phyloP scores from a whole-genome alignment of 108 stramenopile species.

The Skeletonema tropicum region DNA sequence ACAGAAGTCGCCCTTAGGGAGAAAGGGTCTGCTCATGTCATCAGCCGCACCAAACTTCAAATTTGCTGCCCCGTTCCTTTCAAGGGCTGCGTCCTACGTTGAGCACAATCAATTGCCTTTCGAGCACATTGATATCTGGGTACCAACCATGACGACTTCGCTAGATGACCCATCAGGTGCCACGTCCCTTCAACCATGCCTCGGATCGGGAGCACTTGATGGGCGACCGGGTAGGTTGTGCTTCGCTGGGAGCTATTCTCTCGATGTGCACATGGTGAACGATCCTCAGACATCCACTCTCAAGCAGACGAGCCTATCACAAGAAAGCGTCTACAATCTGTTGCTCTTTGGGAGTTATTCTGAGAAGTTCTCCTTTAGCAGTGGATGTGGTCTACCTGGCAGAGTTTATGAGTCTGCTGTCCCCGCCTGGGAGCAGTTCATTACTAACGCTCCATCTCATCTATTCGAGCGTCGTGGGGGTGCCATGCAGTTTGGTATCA shows the following conservation, averaged over 20 bases:
- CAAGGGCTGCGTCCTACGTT: slow-evolving; percentile 67
- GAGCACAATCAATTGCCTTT: slow-evolving; percentile 75
- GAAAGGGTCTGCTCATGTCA: slow-evolving; percentile 4
- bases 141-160: slow-evolving; percentile 44
- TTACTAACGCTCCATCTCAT: slow-evolving; percentile 62
- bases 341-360: slow-evolving; percentile 80
- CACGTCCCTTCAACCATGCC: neutral
- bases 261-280: slow-evolving; percentile 15
- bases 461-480: slow-evolving; percentile 85
- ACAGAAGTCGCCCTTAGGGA: neutral
- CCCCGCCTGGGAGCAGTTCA: slow-evolving; percentile 75
- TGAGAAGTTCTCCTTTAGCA: slow-evolving; percentile 83
- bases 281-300: slow-evolving; percentile 20
- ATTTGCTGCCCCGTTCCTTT: slow-evolving; percentile 76
- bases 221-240: slow-evolving; percentile 56
- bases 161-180: neutral
- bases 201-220: neutral
- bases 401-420: slow-evolving; percentile 67
- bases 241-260: slow-evolving; percentile 74
- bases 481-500: slow-evolving; percentile 80
- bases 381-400: slow-evolving; percentile 84
- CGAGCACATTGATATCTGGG: slow-evolving; percentile 88
- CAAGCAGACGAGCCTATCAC: slow-evolving; percentile 18
- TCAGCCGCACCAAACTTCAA: slow-evolving; percentile 27
- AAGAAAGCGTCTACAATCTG: slow-evolving; percentile 63